Evolutionary conservation across 2,329 filamentous ascomycete species (phyloP), one percentile per base, ranked within the genome.

Genomic region (Aspergillus pseudonomiae): DNA sequence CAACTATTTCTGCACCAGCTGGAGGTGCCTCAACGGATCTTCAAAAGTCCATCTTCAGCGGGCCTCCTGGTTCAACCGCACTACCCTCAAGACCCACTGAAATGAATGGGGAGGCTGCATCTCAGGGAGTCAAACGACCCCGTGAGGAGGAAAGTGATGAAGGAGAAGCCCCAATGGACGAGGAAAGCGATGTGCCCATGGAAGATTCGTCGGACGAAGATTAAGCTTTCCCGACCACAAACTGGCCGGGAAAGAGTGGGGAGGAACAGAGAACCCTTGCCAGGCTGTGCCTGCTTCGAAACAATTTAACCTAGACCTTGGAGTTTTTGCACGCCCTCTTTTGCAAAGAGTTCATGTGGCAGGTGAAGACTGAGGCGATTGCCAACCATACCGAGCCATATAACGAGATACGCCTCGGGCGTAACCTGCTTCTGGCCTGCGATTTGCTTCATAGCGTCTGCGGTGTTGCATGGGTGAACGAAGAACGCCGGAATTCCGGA

Each of bases 371-470:
- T 91, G 46, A 97, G 90, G 69, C 88, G 89, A 58, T 87, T 87
- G 63, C 94, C 94, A 52, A 96, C 87, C 63, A 96, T 81, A n/a
- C 94, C 94, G 66, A 97, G 84, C 94, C 94, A 98, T 61, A 93
- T 81, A 79, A 93, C 86, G 73, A 98, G 83, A 81, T 98, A 98
- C 71, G 89, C 84, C 71, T 89, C 76, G 6, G 82, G 77, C 21
- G 70, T 78, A 52, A 82, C 67, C n/a, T 72, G 66, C 62, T 69
- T 70, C 57, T 72, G 71, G 16, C 77, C 72, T 70, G 85, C 80
- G 71, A 93, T 88, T 58, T 81, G 82, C 69, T 83, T 82, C 85
- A 98, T 91, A 59, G 91, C 91, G 68, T 94, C 90, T 61, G 91
- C 91, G 10, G 95, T 91, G 75, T 92, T 88, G 79, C 95, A 98